Percentiles rank a stretch among this genome's conserved stretches.
These are phyloP conservation scores for Lolium perenne DNA, from an alignment of 176 grass and related monocot genomes.

Conservation along the genomic window DNA sequence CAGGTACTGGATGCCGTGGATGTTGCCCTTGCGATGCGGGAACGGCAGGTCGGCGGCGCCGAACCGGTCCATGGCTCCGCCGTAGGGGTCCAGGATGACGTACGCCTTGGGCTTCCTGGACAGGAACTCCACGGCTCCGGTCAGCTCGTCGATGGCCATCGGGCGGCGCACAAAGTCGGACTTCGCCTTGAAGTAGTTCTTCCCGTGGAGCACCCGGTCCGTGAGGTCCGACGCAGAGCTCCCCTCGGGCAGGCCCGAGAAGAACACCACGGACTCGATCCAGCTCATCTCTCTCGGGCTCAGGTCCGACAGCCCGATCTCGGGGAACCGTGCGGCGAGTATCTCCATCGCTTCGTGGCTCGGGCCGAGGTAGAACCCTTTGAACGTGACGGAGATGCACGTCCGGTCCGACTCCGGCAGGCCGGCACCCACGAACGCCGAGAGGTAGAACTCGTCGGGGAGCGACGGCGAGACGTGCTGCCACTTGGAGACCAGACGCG, in stretches of 20 bases:
- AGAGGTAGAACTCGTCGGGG: conserved; percentile 85
- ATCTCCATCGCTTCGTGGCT: conserved; percentile 37
- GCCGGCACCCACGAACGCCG: conserved; percentile 63
- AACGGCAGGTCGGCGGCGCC: conserved; percentile 51
- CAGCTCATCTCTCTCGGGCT: conserved; percentile 63
- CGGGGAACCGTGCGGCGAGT: conserved; percentile 36
- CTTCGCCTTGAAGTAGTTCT: conserved; percentile 87
- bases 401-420: conserved; percentile 40
- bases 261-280: conserved; percentile 79
- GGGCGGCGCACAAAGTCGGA: conserved; percentile 66
- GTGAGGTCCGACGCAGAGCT: conserved; percentile 50
- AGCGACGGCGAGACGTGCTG: conserved; percentile 65
- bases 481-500: conserved; percentile 59
- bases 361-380: conserved; percentile 64
- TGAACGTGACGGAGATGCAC: conserved; percentile 74
- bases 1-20: conserved; percentile 63
- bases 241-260: conserved; percentile 59
- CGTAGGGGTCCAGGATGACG: conserved; percentile 84
- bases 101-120: conserved; percentile 64
- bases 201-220: conserved; percentile 48
- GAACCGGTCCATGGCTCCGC: conserved; percentile 66
- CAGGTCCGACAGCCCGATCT: conserved; percentile 44
- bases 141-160: conserved; percentile 17
- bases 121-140: conserved; percentile 20
- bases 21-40: conserved; percentile 70